Evolutionary conservation across 768 basidiomycete species (phyloP).

Genomic region (Auriscalpium vulgare): DNA sequence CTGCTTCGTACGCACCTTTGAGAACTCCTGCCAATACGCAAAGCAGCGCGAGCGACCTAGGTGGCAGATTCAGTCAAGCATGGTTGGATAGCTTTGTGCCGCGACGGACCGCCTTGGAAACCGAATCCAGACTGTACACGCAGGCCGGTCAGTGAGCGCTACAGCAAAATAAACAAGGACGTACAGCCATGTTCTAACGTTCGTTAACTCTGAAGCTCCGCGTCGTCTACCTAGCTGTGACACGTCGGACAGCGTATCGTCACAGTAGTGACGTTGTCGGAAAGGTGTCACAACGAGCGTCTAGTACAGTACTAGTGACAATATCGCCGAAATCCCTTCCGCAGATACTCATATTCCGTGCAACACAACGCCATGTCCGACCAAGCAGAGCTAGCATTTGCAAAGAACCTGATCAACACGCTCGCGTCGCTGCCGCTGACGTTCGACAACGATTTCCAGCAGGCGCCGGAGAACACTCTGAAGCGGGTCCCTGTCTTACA

Average conservation of each 20-base stretch:
- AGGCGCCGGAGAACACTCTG: slow-evolving; percentile 55
- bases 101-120: slow-evolving; percentile 46
- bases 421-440: slow-evolving; percentile 59
- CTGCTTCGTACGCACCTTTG: slow-evolving; percentile 39
- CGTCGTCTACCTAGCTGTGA: too few relatives aligned
- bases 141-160: not conserved
- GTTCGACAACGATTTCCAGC: slow-evolving; percentile 71
- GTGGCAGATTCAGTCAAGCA: not conserved
- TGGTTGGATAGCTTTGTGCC: not conserved
- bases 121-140: slow-evolving; percentile 52
- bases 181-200: slow-evolving; percentile 17
- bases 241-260: not conserved
- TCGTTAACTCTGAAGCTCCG: too few relatives aligned
- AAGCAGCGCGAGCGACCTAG: slow-evolving; percentile 83
- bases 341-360: not conserved
- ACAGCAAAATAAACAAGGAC: slow-evolving; percentile 2
- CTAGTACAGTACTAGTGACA: too few relatives aligned
- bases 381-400: slow-evolving; percentile 49
- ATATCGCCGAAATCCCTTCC: not conserved
- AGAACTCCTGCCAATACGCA: slow-evolving; percentile 87
- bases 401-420: slow-evolving; percentile 55
- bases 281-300: not conserved
- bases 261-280: not conserved
- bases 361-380: slow-evolving; percentile 33
- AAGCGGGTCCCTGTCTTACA: slow-evolving; percentile 65